Base-by-base conservation (phyloP, 495 filamentous ascomycete species). In the Thermochaetoides thermophila region DNA sequence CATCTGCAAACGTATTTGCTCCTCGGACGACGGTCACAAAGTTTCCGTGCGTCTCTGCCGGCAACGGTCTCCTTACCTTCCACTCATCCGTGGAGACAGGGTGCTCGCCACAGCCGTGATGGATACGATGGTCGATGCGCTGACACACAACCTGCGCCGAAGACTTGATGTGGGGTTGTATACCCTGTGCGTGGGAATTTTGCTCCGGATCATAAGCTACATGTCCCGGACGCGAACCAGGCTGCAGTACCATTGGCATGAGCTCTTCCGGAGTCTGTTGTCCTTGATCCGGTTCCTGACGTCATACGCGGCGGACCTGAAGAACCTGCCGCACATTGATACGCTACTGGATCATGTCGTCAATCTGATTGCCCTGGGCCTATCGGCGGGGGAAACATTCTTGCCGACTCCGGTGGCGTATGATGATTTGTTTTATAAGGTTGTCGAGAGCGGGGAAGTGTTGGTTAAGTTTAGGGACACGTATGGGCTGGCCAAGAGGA, bases 341-440 rank as follows among this genome's bases (percentile, higher is more conserved):
- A 61, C 56, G 8, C 58, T 81, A 15, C 59, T 84, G 1, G 77
- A 85, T 44, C 57, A 72, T 30, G 72, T 94, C 8, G 75, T 87
- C 17, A 81, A 87, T 46, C 63, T 92, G n/a, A 57, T 97, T 18
- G 83, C 81, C 10, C 71, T 95, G 29, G 78, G 81, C 5, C 69
- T 96, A n/a, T 85, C 80, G 4, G 63, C 73, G 8, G 89, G 89
- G 5, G 91, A 96, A 51, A 71, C 78, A 6, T 95, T 96, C 57
- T 74, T 96, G n/a, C 91, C 91, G 0, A 82, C 78, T 35, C 73
- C 84, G 14, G 66, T 79, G 23, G 77, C 80, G 14, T 95, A 95
- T 52, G 89, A 97, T 46, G 91, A 96, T 48, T 66, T 97, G 8
- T 93, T 97, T 58, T 97, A 97, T 65, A 97, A 97, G 58, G 67